Evolutionary conservation across 148 eudicot species (phyloP).

Genomic region (Diospyros kaki): DNA sequence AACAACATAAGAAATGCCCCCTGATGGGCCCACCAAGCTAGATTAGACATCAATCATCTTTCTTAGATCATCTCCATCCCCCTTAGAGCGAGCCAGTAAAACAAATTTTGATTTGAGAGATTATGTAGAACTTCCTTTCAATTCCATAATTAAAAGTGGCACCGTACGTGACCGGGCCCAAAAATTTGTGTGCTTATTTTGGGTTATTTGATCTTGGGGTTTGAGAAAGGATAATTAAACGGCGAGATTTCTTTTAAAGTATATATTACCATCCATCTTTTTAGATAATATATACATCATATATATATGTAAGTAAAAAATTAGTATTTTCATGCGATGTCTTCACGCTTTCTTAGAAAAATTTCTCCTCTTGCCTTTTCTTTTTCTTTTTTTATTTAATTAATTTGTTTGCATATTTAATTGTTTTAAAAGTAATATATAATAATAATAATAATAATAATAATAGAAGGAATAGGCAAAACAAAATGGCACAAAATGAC

Average conservation of each 20-base stretch:
- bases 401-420: not conserved
- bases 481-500: not conserved
- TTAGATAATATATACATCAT: slow-evolving; percentile 19
- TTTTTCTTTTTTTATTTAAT: not conserved
- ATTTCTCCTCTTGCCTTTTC: not conserved
- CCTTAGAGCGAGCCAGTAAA: not conserved
- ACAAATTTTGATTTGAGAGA: not conserved
- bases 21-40: not conserved
- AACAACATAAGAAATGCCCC: not conserved
- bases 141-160: too few species aligned
- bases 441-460: not conserved
- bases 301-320: slow-evolving; percentile 24
- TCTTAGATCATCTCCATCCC: not conserved
- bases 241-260: slow-evolving; percentile 26
- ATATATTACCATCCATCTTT: slow-evolving; percentile 45
- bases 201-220: not conserved
- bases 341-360: slow-evolving; percentile 19
- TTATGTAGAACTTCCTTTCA: too few species aligned
- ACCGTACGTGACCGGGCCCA: too few species aligned
- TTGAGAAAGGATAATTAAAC: slow-evolving; percentile 2
- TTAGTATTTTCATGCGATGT: slow-evolving; percentile 71
- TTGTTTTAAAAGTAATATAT: not conserved
- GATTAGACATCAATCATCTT: not conserved
- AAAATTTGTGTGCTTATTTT: too few species aligned
- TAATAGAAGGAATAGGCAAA: not conserved